phyloP scores from a whole-genome alignment of 768 basidiomycete species.

The Mycena epipterygia region DNA sequence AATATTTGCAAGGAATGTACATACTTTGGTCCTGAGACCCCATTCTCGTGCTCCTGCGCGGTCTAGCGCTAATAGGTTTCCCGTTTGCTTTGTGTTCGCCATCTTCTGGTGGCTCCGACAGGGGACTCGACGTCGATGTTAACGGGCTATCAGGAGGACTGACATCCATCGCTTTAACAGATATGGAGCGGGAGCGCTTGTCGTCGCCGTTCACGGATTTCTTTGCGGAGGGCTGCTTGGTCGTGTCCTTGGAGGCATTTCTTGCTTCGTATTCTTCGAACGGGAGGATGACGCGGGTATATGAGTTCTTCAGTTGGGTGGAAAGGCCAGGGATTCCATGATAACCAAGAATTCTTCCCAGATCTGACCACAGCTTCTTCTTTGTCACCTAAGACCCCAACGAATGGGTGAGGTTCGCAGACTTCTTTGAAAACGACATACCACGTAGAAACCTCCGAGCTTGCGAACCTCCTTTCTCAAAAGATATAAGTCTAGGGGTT shows the following conservation, averaged over 20 bases:
- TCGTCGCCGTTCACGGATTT: conserved; percentile 58
- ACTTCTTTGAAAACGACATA: conserved; percentile 54
- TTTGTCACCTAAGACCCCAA: conserved; percentile 74
- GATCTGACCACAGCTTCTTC: conserved; percentile 88
- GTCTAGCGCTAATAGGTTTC: conserved; percentile 53
- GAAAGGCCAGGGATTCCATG: conserved; percentile 85
- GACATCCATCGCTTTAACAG: conserved; percentile 55
- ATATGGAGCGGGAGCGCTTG: conserved; percentile 57
- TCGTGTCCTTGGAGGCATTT: conserved; percentile 29
- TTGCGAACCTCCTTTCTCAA: conserved; percentile 93
- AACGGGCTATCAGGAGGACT: conserved; percentile 82
- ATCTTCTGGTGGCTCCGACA: conserved; percentile 88
- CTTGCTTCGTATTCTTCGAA: conserved; percentile 87
- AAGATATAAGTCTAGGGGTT: conserved; percentile 93
- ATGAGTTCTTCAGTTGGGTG: conserved; percentile 91
- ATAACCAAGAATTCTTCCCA: conserved; percentile 88
- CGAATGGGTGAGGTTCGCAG: conserved; percentile 32
- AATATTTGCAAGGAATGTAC: conserved; percentile 30
- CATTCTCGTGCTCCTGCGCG: conserved; percentile 67
- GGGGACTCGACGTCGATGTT: conserved; percentile 81
- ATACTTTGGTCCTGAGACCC: conserved; percentile 66
- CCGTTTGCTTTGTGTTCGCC: conserved; percentile 69
- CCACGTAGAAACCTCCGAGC: conserved; percentile 89
- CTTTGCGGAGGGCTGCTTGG: conserved; percentile 51
- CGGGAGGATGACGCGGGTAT: conserved; percentile 92